These are phyloP conservation scores for Aurantiochytrium sp. DNA, from an alignment of 108 stramenopile genomes.

Conservation along the genomic window DNA sequence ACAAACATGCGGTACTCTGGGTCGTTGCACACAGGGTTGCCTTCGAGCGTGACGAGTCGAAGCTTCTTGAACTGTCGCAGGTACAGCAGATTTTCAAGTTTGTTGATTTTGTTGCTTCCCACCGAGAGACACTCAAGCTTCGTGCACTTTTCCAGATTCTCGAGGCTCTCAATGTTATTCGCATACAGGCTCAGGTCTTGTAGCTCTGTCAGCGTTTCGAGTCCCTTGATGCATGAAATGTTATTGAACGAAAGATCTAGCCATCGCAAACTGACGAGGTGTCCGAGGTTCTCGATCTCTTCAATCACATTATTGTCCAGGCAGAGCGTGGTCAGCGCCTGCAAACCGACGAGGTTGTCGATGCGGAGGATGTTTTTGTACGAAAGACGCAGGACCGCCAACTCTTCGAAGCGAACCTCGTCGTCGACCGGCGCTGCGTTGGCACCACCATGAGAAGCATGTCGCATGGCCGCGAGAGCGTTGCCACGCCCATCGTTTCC, in stretches of 20 bases:
- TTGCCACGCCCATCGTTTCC: not conserved
- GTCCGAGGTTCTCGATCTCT: conserved; percentile 38
- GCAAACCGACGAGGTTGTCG: conserved; percentile 53
- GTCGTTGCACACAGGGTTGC: conserved; percentile 54
- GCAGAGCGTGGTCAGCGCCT: conserved; percentile 47
- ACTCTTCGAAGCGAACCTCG: conserved; percentile 1
- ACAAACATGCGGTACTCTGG: conserved; percentile 48
- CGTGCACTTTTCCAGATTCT: conserved; percentile 49
- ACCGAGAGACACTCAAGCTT: conserved; percentile 52
- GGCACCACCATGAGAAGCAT: not conserved
- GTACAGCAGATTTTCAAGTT: conserved; percentile 40
- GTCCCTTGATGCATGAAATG: conserved; percentile 46
- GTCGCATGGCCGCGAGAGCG: not conserved
- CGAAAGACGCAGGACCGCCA: conserved; percentile 32
- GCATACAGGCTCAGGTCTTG: conserved; percentile 47
- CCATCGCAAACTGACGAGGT: conserved; percentile 50
- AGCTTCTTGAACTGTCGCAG: conserved; percentile 44
- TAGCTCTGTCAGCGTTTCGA: conserved; percentile 43
- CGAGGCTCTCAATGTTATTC: conserved; percentile 43
- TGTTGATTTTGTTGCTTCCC: conserved; percentile 49
- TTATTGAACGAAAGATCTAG: conserved; percentile 57
- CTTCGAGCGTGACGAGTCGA: conserved; percentile 49
- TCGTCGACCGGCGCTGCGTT: not conserved
- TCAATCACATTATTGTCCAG: conserved; percentile 59
- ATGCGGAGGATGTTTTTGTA: conserved; percentile 51